These are phyloP conservation scores for Podila horticola DNA, from an alignment of 192 early-diverging fungal genomes.

Conservation along the genomic window DNA sequence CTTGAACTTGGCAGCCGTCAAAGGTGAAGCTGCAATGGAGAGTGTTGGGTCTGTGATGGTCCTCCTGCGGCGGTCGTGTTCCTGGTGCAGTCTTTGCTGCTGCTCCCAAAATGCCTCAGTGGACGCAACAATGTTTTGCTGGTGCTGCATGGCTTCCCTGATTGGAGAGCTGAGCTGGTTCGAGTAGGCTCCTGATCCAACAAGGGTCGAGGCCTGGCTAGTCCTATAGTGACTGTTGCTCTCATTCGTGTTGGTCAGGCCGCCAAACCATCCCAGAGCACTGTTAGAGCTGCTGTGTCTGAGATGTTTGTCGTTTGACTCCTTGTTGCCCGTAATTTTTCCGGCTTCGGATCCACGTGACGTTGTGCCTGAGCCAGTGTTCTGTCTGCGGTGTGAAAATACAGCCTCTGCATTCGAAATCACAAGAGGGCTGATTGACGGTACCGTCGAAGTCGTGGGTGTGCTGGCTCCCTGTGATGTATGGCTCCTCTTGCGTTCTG, in stretches of 20 bases:
- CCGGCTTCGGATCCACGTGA: not conserved
- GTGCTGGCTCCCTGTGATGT: not conserved
- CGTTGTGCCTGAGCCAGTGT: not conserved
- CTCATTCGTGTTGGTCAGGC: not conserved
- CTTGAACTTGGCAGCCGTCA: not conserved
- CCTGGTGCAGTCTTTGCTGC: not conserved
- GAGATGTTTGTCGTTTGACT: not conserved
- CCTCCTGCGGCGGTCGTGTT: not conserved
- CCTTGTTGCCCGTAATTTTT: not conserved
- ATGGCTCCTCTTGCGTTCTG: conserved; percentile 5
- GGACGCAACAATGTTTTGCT: not conserved
- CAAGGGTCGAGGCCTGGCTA: not conserved
- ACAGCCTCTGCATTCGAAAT: conserved; percentile 30
- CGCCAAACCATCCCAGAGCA: not conserved
- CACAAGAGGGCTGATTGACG: conserved; percentile 30
- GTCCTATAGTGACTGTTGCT: conserved; percentile 3
- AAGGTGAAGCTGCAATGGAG: not conserved
- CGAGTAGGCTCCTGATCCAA: not conserved
- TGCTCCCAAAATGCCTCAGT: not conserved
- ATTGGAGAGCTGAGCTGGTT: not conserved
- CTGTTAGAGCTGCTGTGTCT: conserved; percentile 9
- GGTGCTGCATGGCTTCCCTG: not conserved
- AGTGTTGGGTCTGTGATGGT: not conserved
- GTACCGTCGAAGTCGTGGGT: not conserved
- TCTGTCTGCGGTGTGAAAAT: conserved; percentile 14